These are phyloP conservation scores for Rubroboletus satanas DNA, from an alignment of 768 basidiomycete genomes.

Conservation along the genomic window DNA sequence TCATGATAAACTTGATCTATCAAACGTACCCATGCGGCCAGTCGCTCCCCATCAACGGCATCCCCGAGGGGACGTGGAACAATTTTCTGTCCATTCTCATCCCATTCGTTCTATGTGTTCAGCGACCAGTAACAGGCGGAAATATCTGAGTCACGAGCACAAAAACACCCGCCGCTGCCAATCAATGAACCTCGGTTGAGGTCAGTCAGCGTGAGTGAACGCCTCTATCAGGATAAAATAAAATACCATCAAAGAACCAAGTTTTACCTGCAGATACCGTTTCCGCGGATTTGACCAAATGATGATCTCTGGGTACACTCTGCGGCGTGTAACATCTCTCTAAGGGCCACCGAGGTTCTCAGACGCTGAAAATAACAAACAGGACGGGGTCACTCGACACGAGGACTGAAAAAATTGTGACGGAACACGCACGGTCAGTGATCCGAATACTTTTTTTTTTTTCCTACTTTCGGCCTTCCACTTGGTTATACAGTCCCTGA, in stretches of 20 bases:
- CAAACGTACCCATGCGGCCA: slow-evolving; percentile 6
- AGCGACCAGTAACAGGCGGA: background rate
- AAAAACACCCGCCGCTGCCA: slow-evolving; percentile 7
- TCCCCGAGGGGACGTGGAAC: slow-evolving; percentile 18
- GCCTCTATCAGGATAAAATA: background rate
- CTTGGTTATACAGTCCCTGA: slow-evolving; percentile 5
- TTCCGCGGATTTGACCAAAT: slow-evolving; percentile 20
- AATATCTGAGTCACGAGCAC: background rate
- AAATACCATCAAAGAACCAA: background rate
- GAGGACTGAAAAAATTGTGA: background rate
- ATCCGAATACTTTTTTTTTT: slow-evolving; percentile 1
- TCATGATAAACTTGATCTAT: slow-evolving; percentile 2
- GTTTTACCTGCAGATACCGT: slow-evolving; percentile 12
- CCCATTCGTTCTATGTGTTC: background rate
- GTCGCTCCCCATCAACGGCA: slow-evolving; percentile 10
- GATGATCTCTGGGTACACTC: slow-evolving; percentile 6
- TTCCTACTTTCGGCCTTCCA: slow-evolving; percentile 1
- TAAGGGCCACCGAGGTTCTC: slow-evolving; percentile 6
- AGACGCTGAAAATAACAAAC: background rate
- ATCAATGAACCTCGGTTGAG: slow-evolving; percentile 6
- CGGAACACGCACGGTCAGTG: slow-evolving; percentile 11
- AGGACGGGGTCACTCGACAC: background rate
- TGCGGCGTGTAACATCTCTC: slow-evolving; percentile 8
- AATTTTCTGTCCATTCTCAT: slow-evolving; percentile 3
- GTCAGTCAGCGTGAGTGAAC: background rate